These are phyloP conservation scores for Xerocomus spinulosus DNA, from an alignment of 768 basidiomycete species.

Conservation along the genomic window DNA sequence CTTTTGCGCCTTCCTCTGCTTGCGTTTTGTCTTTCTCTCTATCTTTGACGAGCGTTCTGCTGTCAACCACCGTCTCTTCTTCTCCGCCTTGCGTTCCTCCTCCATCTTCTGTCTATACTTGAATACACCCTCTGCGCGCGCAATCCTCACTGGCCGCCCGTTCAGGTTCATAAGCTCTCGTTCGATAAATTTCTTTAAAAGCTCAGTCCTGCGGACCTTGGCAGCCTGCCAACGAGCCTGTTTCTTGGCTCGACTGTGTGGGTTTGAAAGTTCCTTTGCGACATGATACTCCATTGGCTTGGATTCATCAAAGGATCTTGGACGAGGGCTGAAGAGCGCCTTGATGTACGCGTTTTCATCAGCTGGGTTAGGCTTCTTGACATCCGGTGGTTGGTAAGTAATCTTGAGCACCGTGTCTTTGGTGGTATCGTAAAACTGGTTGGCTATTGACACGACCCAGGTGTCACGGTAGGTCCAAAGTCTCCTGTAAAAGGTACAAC, in stretches of 20 bases:
- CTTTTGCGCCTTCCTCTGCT: constrained; percentile 40
- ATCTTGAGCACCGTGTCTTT: constrained; percentile 58
- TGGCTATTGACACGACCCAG: constrained; percentile 17
- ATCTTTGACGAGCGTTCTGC: constrained; percentile 35
- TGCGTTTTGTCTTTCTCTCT: constrained; percentile 34
- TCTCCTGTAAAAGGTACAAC: not conserved
- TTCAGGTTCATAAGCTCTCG: constrained; percentile 53
- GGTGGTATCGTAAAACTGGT: constrained; percentile 57
- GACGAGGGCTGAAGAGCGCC: constrained; percentile 39
- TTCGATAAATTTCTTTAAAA: constrained; percentile 50
- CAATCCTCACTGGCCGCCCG: constrained; percentile 58
- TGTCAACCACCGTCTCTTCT: constrained; percentile 51
- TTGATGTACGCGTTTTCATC: constrained; percentile 59
- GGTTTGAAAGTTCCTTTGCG: constrained; percentile 69
- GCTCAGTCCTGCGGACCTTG: constrained; percentile 41
- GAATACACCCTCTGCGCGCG: constrained; percentile 69
- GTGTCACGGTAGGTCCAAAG: constrained; percentile 6
- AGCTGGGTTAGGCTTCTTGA: constrained; percentile 34
- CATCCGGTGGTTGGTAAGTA: constrained; percentile 64
- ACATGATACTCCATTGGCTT: constrained; percentile 65
- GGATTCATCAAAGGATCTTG: constrained; percentile 43
- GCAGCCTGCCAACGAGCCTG: constrained; percentile 68
- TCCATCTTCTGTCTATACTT: constrained; percentile 63
- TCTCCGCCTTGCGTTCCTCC: constrained; percentile 53
- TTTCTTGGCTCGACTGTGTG: constrained; percentile 79